phyloP scores from a whole-genome alignment of 2,329 filamentous ascomycete species.

The Monilinia fructicola region DNA sequence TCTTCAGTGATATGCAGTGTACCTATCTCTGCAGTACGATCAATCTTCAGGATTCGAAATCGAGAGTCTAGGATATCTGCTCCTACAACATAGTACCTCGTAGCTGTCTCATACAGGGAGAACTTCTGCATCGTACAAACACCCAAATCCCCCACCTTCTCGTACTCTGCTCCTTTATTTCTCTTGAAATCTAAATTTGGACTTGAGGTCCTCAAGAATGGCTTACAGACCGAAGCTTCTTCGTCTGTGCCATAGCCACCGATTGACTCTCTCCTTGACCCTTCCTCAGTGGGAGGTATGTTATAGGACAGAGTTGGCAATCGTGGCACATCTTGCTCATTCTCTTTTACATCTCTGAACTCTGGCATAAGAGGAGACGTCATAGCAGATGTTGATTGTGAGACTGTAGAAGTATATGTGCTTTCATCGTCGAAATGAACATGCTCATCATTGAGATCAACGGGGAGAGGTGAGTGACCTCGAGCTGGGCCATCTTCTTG shows the following conservation, averaged over 20 bases:
- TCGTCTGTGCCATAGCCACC: constrained; percentile 54
- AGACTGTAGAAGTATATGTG: constrained; percentile 31
- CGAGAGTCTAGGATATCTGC: constrained; percentile 85
- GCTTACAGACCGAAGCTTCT: constrained; percentile 56
- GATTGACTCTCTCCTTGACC: constrained; percentile 29
- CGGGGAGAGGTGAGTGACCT: constrained; percentile 35
- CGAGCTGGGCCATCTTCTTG: constrained; percentile 32
- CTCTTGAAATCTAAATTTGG: constrained; percentile 40
- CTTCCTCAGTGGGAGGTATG: constrained; percentile 28
- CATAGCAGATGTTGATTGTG: constrained; percentile 39
- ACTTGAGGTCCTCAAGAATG: constrained; percentile 57
- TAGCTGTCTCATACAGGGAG: constrained; percentile 93
- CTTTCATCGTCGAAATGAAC: constrained; percentile 36
- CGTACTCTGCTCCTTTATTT: constrained; percentile 39
- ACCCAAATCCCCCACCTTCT: constrained; percentile 45
- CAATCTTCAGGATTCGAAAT: constrained; percentile 92
- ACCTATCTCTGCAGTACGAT: constrained; percentile 76
- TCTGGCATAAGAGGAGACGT: constrained; percentile 39
- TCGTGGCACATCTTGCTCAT: constrained; percentile 33
- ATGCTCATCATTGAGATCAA: constrained; percentile 31
- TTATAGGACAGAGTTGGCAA: constrained; percentile 35
- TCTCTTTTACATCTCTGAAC: constrained; percentile 30
- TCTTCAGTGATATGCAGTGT: constrained; percentile 88
- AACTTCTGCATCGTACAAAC: constrained; percentile 84
- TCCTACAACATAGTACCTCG: constrained; percentile 90